Conservation (phyloP, 805 yeast genomes). For the Starmerella roubikii region DNA sequence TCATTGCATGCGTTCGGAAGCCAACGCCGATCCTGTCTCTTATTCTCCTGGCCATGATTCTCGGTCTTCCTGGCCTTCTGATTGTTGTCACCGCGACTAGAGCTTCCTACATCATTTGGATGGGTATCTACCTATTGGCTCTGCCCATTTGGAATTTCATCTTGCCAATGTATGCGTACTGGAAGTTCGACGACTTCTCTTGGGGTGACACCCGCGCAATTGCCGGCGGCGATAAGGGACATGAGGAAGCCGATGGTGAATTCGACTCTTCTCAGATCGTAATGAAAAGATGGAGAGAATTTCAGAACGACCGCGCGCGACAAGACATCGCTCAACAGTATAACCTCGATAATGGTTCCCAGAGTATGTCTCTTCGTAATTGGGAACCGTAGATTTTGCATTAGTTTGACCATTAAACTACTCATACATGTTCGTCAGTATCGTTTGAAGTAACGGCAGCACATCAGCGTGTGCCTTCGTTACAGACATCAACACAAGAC, state of each 20-base stretch:
- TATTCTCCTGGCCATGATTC: conserved; percentile 57
- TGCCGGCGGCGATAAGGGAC: conserved; percentile 53
- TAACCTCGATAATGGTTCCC: background rate
- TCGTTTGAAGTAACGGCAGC: conserved; percentile 3
- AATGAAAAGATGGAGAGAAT: conserved; percentile 92
- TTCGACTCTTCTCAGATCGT: conserved; percentile 83
- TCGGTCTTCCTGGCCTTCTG: conserved; percentile 75
- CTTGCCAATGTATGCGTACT: conserved; percentile 70
- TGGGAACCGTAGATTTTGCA: no score
- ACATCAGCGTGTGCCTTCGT: conserved; percentile 9
- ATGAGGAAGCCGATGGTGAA: conserved; percentile 60
- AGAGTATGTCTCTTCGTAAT: no score
- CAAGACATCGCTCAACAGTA: conserved; percentile 1
- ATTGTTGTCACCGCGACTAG: conserved; percentile 72
- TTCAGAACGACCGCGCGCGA: conserved; percentile 54
- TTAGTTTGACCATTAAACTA: no score
- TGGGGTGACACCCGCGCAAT: conserved; percentile 94
- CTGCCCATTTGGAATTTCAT: conserved; percentile 92
- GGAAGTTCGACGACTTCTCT: conserved; percentile 92
- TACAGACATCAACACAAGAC: conserved; percentile 10
- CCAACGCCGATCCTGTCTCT: conserved; percentile 74
- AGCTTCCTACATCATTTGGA: conserved; percentile 60
- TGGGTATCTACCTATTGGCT: conserved; percentile 61
- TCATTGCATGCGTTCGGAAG: conserved; percentile 50
- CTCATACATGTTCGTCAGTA: conserved; percentile 1